Base-by-base conservation (phyloP, 2,329 filamentous ascomycete species). In the Lasiodiplodia gonubiensis region DNA sequence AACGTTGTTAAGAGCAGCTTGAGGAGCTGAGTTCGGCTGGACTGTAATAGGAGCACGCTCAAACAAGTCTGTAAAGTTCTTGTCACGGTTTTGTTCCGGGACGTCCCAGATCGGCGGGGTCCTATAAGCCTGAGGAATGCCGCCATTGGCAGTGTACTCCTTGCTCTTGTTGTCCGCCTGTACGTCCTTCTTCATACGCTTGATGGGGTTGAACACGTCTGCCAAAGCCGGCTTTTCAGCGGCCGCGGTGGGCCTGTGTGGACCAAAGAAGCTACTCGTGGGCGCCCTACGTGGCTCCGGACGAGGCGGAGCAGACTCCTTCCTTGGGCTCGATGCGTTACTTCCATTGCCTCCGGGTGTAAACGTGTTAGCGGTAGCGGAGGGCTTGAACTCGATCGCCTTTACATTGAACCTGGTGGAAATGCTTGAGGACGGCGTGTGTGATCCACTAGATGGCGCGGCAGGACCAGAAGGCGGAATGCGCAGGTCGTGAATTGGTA, bases 21-120 rank as follows among this genome's bases (percentile, higher is more conserved):
- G 90, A 46, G 88, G 80, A 14, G 88, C 87, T 70, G 90, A 87
- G 59, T 90, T 83, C 0, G 89, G 82, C 64, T 83, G 80, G 68
- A 83, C 79, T 52, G 84, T 81, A 72, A 87, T 82, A 61, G 88
- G 83, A 72, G 88, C 80, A 59, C 87, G 85, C 72, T 96, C 92
- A 78, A 97, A 95, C 74, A 92, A 88, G 72, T 94, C 88, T 61
- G 88, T 86, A 77, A 94, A 97, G 0, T 88, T 92, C 74, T 91
- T 92, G 70, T 96, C 92, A 52, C 87, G 84, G 70, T 92, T 90
- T 23, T 89, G 88, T 59, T 88, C 82, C 27, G 89, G 80, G 68
- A 89, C 88, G 69, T 91, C 89, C 94, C 95, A 99, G 0, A 90
- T 94, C 0, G 93, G 93, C 12, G 85, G 83, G 1, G 95, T 98